Evolutionary conservation across 371 early-diverging fungal genomes (phyloP).

Genomic region (Rhizopus arrhizus): DNA sequence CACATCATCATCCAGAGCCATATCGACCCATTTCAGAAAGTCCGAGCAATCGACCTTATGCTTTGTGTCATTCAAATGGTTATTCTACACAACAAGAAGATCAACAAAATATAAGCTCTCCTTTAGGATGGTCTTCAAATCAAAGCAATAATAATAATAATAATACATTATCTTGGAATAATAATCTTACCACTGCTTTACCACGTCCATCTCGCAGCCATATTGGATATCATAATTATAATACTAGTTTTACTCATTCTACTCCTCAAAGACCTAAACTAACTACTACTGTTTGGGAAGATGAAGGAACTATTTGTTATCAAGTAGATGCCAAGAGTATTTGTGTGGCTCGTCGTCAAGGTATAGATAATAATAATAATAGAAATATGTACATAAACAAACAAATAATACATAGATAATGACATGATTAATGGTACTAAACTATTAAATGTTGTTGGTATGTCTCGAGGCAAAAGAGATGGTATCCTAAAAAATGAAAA

Average conservation of each 20-base stretch:
- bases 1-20: slow-evolving; percentile 20
- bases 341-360: slow-evolving; percentile 79
- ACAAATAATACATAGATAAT: slow-evolving; percentile 54
- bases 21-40: slow-evolving; percentile 3
- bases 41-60: not conserved
- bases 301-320: slow-evolving; percentile 77
- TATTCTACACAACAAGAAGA: not conserved
- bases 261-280: slow-evolving; percentile 60
- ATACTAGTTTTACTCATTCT: slow-evolving; percentile 26
- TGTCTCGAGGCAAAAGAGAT: slow-evolving; percentile 89
- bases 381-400: not conserved
- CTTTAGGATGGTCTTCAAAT: not conserved
- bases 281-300: slow-evolving; percentile 84
- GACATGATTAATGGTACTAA: slow-evolving; percentile 88
- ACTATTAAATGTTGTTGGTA: slow-evolving; percentile 81
- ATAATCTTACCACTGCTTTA: slow-evolving; percentile 9
- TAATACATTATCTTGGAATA: slow-evolving; percentile 22
- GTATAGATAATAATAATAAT: slow-evolving; percentile 30
- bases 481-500: slow-evolving; percentile 87
- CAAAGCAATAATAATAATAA: not conserved
- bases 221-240: slow-evolving; percentile 14
- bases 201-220: slow-evolving; percentile 30
- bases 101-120: not conserved
- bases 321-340: slow-evolving; percentile 80
- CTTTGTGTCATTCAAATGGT: not conserved